Evolutionary conservation across 129 eudicot genomes (phyloP).

Genomic region (Centaurea solstitialis): DNA sequence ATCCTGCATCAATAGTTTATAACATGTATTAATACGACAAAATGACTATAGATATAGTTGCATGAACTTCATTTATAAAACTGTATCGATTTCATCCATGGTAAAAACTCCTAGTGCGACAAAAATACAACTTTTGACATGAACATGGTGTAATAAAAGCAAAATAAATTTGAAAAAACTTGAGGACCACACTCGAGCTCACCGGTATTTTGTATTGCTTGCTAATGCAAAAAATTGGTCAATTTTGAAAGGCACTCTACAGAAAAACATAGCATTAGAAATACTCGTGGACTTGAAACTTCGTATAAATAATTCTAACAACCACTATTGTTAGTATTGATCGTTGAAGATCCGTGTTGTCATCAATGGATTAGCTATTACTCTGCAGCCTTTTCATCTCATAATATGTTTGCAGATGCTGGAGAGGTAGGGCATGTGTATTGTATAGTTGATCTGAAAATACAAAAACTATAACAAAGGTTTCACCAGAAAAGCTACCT

Average conservation of each 20-base stretch:
- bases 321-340: not conserved
- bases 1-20: constrained; percentile 66
- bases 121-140: not conserved
- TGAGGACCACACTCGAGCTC: not conserved
- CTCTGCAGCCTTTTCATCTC: not conserved
- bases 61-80: not conserved
- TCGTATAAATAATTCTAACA: not conserved
- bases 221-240: not conserved
- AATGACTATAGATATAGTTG: not conserved
- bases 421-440: not conserved
- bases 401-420: not conserved
- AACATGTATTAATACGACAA: constrained; percentile 17
- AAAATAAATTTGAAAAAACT: not conserved
- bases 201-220: not conserved
- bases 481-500: constrained; percentile 47
- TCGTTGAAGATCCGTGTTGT: not conserved
- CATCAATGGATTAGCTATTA: not conserved
- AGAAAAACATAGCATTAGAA: not conserved
- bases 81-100: not conserved
- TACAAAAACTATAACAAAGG: not conserved
- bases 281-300: not conserved
- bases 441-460: constrained; percentile 1
- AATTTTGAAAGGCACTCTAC: not conserved
- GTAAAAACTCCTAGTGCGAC: not conserved
- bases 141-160: not conserved